phyloP scores from a whole-genome alignment of 306 rosid species.

The Cucurbita ficifolia region DNA sequence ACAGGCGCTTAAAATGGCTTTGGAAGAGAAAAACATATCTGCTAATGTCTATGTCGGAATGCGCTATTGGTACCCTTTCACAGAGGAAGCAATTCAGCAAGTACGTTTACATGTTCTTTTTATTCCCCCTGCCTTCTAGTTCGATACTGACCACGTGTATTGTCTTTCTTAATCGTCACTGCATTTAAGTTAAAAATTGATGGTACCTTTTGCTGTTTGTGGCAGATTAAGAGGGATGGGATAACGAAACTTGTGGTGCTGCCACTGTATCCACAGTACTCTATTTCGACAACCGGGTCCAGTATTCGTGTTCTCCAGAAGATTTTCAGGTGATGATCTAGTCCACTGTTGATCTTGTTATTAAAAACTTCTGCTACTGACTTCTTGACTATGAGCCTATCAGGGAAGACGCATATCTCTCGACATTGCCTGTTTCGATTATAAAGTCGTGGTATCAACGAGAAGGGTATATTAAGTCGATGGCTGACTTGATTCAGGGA shows the following conservation, averaged over 20 bases:
- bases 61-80: conserved; percentile 98
- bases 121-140: background rate
- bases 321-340: conserved; percentile 44
- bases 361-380: background rate
- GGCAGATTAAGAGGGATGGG: conserved; percentile 73
- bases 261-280: conserved; percentile 93
- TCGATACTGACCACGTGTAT: background rate
- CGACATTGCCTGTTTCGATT: conserved; percentile 73
- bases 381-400: conserved; percentile 18
- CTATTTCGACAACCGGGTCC: conserved; percentile 99
- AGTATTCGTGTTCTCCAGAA: conserved; percentile 72
- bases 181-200: background rate
- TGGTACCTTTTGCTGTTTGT: background rate
- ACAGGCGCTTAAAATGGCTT: conserved; percentile 62
- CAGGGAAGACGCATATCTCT: conserved; percentile 76
- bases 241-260: conserved; percentile 93
- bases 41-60: conserved; percentile 81
- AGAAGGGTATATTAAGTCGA: conserved; percentile 75
- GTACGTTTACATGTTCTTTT: conserved; percentile 25
- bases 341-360: background rate
- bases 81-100: conserved; percentile 91
- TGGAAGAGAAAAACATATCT: conserved; percentile 63
- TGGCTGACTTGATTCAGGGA: conserved; percentile 82
- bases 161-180: background rate
- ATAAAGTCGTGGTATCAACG: conserved; percentile 94